Percentiles rank a stretch among this genome's conserved stretches.
phyloP scores from a whole-genome alignment of 2,329 filamentous ascomycete species.

The Herpotrichia juniperi region DNA sequence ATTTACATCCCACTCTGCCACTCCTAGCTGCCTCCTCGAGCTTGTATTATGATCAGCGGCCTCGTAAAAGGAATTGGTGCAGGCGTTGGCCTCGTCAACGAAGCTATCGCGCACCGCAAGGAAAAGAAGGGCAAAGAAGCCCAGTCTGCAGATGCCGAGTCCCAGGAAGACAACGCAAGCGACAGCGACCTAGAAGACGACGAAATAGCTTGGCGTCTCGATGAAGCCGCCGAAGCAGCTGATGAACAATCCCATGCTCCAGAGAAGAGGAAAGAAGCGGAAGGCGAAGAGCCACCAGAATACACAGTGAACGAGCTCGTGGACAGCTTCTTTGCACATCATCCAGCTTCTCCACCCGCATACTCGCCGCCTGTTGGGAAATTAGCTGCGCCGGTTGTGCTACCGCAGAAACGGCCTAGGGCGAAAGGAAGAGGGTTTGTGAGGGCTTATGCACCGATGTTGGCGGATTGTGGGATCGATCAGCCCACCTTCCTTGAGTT shows the following conservation, averaged over 20 bases:
- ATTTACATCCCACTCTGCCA: no score
- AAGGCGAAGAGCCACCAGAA: not conserved
- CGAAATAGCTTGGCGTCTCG: slow-evolving; percentile 3
- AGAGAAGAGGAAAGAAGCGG: not conserved
- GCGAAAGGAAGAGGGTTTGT: slow-evolving; percentile 58
- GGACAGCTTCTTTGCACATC: not conserved
- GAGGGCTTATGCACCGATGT: slow-evolving; percentile 57
- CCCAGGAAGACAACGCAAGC: not conserved
- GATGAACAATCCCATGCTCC: not conserved
- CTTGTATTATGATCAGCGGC: not conserved
- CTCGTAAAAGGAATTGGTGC: not conserved
- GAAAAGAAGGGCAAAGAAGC: slow-evolving; percentile 4
- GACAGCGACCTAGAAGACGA: slow-evolving; percentile 4
- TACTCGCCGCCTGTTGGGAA: not conserved
- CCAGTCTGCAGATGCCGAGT: not conserved
- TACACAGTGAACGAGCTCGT: not conserved
- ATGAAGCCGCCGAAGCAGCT: slow-evolving; percentile 2
- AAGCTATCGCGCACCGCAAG: slow-evolving; percentile 1
- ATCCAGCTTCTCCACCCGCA: not conserved
- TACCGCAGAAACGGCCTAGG: slow-evolving; percentile 59
- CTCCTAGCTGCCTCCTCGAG: not conserved
- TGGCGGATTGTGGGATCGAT: slow-evolving; percentile 55
- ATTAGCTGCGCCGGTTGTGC: slow-evolving; percentile 49
- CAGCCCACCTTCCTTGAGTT: slow-evolving; percentile 58
- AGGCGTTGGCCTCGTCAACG: slow-evolving; percentile 3